A percentile compares a stretch with the other conserved stretches of the same genome.
Conservation (phyloP, 2,329 filamentous ascomycete species). For the Alternaria solani region DNA sequence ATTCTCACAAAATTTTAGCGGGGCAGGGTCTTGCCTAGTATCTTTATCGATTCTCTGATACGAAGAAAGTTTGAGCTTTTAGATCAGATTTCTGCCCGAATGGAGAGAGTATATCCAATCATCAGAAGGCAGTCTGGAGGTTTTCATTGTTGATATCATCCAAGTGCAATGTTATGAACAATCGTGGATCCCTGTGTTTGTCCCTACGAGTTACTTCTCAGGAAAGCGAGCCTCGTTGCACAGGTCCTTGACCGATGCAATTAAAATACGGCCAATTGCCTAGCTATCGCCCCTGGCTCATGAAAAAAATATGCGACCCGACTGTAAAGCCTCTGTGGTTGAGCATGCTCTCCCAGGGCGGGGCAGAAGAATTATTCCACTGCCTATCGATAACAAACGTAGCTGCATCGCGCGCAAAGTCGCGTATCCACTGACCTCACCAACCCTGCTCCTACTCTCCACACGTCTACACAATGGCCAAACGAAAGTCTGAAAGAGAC, state of each 20-base stretch:
- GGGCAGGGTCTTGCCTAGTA: background rate
- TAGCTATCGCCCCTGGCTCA: background rate
- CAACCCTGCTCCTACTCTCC: background rate
- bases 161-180: background rate
- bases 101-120: background rate
- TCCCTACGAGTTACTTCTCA: background rate
- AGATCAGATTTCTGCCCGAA: background rate
- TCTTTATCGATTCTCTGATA: background rate
- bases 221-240: background rate
- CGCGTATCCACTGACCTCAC: constrained; percentile 11
- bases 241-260: background rate
- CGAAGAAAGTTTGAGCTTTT: background rate
- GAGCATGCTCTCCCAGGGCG: background rate
- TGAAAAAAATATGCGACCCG: background rate
- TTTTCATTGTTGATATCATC: background rate
- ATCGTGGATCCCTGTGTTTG: background rate
- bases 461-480: constrained; percentile 41
- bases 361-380: constrained; percentile 18
- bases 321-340: background rate
- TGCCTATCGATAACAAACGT: constrained; percentile 3
- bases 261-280: background rate
- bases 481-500: constrained; percentile 46
- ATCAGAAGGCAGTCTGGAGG: background rate
- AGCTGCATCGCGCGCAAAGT: constrained; percentile 10
- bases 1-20: constrained; percentile 22